Evolutionary conservation across 495 filamentous ascomycete species (phyloP).

Genomic region (Podospora pseudocomata): DNA sequence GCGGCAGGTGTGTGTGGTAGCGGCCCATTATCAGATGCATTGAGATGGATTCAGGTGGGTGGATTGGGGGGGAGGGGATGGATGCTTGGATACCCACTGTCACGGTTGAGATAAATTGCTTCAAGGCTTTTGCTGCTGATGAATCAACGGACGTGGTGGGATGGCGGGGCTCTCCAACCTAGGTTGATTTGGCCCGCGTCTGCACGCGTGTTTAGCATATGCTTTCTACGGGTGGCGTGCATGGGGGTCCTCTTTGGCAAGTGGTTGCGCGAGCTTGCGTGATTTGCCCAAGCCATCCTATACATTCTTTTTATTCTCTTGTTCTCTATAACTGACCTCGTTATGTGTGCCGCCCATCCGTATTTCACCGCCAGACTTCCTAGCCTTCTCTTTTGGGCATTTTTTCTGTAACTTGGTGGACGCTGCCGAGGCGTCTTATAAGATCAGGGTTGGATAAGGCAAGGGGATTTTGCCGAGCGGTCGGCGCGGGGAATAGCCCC

Average conservation of each 20-base stretch:
- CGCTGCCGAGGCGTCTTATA: not conserved
- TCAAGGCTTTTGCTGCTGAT: slow-evolving; percentile 6
- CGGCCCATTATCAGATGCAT: not conserved
- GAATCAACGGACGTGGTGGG: slow-evolving; percentile 5
- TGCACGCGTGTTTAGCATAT: slow-evolving; percentile 5
- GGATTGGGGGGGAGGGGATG: not conserved
- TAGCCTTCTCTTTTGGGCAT: not conserved
- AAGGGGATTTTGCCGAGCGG: not conserved
- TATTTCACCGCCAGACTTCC: not conserved
- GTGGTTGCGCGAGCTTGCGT: slow-evolving; percentile 20
- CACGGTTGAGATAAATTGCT: not conserved
- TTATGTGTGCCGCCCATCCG: slow-evolving; percentile 4
- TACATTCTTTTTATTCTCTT: not conserved
- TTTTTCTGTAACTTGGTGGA: not conserved
- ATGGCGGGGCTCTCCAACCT: slow-evolving; percentile 10
- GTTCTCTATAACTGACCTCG: not conserved
- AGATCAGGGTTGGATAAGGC: not conserved
- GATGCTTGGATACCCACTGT: not conserved
- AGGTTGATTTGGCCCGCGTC: not conserved
- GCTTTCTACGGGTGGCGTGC: not conserved
- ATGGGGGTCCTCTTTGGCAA: slow-evolving; percentile 5
- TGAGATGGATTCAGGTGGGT: not conserved
- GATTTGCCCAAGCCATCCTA: slow-evolving; percentile 12
- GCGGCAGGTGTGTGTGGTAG: not conserved
- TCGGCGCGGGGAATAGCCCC: not conserved